Base-by-base conservation (phyloP, 495 filamentous ascomycete species). In the Xylaria telfairii region DNA sequence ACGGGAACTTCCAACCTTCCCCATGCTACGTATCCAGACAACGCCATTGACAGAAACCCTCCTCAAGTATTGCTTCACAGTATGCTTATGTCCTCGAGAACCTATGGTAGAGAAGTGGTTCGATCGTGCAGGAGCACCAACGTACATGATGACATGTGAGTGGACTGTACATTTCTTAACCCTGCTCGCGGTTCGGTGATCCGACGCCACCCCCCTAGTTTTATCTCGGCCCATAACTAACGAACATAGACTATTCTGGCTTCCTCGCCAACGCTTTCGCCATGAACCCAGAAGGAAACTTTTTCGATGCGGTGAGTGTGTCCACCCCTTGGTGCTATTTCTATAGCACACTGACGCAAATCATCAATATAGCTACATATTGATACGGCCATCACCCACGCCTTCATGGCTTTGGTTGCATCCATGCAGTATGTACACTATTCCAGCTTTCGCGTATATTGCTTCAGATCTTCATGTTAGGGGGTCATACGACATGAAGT, bases 261-360 rank as follows among this genome's bases (percentile, higher is more conserved):
- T 78, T 78, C 26, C 74, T 78, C 15, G 76, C 74, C 6, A 78
- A 78, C 54, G 74, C 76, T 19, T 78, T 78, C 46, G 76, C 76
- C 32, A 78, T 78, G 76, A 78, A 78, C n/a, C 76, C 76, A 0
- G 72, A 78, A 64, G 76, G 76, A 13, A 76, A 73, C 26, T 78
- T 75, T 71, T 71, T 78, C 32, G 72, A 78, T 63, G 72, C 74
- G 6, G 76, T 78, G 32, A 73, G 70, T 64, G 13, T 51, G 9
- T 3, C 44, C 37, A 47, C 3, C 32, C 21, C 13, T 37, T 26
- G 15, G 13, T 13, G 32, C 30, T 39, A 3, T 28, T 5, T 30
- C 24, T 26, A 21, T 7, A 39, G 53, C 47, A 8, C 17, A 44
- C 15, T 2, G 26, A 47, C 19, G 24, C 60, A 71, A 60, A 73